A percentile compares a stretch with the other conserved stretches of the same genome.
These are phyloP conservation scores for Fusarium oxysporum DNA, from an alignment of 2,329 filamentous ascomycete species.

Conservation along the genomic window DNA sequence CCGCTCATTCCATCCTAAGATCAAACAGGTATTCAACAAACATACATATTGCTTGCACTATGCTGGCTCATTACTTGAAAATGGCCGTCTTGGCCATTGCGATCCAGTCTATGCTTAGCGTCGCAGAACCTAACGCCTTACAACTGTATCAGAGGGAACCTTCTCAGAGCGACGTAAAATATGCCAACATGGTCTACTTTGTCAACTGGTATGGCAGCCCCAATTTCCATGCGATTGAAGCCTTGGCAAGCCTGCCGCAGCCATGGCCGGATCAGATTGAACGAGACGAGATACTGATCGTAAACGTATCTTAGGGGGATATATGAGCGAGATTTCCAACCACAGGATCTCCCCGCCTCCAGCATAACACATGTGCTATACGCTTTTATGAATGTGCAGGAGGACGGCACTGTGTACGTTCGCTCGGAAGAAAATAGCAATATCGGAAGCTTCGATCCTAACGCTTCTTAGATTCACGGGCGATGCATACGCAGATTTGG, in stretches of 20 bases:
- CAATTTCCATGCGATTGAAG: neutral
- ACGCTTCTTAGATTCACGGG: neutral
- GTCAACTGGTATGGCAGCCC: neutral
- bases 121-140: neutral
- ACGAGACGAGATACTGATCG: neutral
- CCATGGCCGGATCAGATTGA: neutral
- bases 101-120: neutral
- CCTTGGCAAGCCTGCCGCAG: neutral
- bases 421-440: neutral
- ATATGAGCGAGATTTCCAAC: conserved; percentile 78
- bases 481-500: conserved; percentile 17
- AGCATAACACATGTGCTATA: conserved; percentile 81
- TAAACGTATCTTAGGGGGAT: conserved; percentile 65
- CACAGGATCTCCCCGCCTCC: conserved; percentile 73
- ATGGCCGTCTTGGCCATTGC: neutral
- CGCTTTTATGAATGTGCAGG: conserved; percentile 79
- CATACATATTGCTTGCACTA: neutral
- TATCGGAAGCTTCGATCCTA: neutral
- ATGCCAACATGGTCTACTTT: conserved; percentile 2
- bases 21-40: neutral
- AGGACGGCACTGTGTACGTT: conserved; percentile 76
- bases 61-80: neutral
- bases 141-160: neutral
- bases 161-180: neutral
- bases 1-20: neutral